These are phyloP conservation scores for Epichloe sp. DNA, from an alignment of 2,329 filamentous ascomycete species.

Conservation along the genomic window DNA sequence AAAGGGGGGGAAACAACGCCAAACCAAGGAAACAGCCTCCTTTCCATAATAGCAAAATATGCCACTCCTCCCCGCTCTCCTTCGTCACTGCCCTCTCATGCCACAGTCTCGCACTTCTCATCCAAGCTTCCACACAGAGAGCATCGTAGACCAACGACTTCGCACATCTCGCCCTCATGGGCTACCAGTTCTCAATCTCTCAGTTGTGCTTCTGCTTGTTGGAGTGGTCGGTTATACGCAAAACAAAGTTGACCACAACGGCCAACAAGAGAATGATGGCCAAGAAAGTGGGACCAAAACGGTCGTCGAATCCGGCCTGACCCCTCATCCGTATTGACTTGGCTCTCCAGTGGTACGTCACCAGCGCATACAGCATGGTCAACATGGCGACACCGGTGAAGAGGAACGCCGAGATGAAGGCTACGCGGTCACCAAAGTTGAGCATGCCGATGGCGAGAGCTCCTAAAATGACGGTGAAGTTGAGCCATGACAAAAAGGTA, in stretches of 20 bases:
- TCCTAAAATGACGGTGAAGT: constrained; percentile 97
- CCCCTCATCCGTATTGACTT: constrained; percentile 83
- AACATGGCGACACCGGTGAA: constrained; percentile 93
- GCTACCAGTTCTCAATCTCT: not conserved
- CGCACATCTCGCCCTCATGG: not conserved
- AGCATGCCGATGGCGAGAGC: constrained; percentile 92
- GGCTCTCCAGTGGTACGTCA: constrained; percentile 95
- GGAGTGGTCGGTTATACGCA: constrained; percentile 46
- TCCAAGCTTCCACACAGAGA: not conserved
- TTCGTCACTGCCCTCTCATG: not conserved
- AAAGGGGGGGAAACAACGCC: not conserved
- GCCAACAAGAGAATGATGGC: constrained; percentile 76
- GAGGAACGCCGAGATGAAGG: constrained; percentile 83
- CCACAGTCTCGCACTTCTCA: not conserved
- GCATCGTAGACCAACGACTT: not conserved
- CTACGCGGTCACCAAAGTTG: constrained; percentile 92
- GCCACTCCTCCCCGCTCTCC: not conserved
- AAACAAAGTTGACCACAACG: constrained; percentile 90
- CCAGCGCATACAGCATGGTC: constrained; percentile 87
- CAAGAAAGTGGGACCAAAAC: constrained; percentile 83
- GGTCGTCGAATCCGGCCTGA: constrained; percentile 92
- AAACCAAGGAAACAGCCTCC: not conserved
- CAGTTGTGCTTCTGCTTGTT: constrained; percentile 23
- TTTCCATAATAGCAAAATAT: not conserved
- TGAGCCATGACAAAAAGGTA: constrained; percentile 98